Evolutionary conservation across 495 filamentous ascomycete species (phyloP).

Genomic region (Penicillium pulvis): DNA sequence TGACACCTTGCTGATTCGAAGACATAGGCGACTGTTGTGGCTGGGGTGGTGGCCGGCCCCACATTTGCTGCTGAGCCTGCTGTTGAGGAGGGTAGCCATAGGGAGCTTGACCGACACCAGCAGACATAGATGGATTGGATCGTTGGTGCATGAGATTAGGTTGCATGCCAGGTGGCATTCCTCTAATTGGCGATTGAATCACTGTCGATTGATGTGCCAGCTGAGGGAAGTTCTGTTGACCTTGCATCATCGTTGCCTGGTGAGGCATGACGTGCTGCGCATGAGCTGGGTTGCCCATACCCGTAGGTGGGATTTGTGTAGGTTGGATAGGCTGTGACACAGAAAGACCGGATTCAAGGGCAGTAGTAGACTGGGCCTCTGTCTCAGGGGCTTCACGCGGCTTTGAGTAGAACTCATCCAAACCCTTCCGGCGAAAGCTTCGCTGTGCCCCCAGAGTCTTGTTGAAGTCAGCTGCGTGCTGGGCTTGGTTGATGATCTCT

Average conservation of each 20-base stretch:
- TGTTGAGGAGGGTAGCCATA: slow-evolving; percentile 54
- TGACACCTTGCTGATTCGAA: slow-evolving; percentile 41
- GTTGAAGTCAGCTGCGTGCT: slow-evolving; percentile 88
- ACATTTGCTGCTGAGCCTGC: slow-evolving; percentile 45
- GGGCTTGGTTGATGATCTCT: slow-evolving; percentile 87
- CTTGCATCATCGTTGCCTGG: slow-evolving; percentile 43
- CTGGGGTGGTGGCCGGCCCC: slow-evolving; percentile 57
- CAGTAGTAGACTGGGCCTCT: slow-evolving; percentile 48
- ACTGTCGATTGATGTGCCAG: slow-evolving; percentile 44
- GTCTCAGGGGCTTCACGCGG: slow-evolving; percentile 72
- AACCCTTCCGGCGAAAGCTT: slow-evolving; percentile 69
- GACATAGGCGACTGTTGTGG: slow-evolving; percentile 54
- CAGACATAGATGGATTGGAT: slow-evolving; percentile 43
- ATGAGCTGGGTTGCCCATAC: slow-evolving; percentile 42
- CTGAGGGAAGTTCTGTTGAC: slow-evolving; percentile 36
- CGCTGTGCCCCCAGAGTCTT: slow-evolving; percentile 76
- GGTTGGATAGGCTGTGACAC: slow-evolving; percentile 50
- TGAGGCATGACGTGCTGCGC: slow-evolving; percentile 43
- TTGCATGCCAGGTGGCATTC: slow-evolving; percentile 43
- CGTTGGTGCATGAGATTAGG: slow-evolving; percentile 51
- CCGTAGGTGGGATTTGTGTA: slow-evolving; percentile 40
- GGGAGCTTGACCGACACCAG: slow-evolving; percentile 39
- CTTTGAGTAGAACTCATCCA: slow-evolving; percentile 75
- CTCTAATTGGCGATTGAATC: slow-evolving; percentile 47
- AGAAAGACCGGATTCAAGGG: slow-evolving; percentile 51